Conservation (phyloP, 164 flowering plant genomes). For the Paratinospora sagittata region DNA sequence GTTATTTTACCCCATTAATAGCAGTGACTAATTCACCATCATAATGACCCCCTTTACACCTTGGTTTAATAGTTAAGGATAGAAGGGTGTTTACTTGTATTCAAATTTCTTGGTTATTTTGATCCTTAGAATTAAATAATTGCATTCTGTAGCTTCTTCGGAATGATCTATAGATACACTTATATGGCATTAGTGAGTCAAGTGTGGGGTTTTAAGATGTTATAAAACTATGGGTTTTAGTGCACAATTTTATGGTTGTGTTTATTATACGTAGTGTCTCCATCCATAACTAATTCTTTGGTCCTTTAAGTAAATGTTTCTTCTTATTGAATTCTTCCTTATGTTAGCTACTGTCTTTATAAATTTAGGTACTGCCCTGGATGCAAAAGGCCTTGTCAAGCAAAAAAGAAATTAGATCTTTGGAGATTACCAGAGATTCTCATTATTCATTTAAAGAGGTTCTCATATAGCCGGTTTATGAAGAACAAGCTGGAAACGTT, state of each 20-base stretch:
- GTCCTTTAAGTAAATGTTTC: neutral
- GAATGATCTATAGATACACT: neutral
- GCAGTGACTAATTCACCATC: too few species aligned
- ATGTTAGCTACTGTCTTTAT: neutral
- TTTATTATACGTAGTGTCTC: neutral
- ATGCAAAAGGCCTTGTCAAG: conserved; percentile 85
- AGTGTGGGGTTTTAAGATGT: neutral
- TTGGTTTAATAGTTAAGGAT: too few species aligned
- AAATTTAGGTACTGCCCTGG: conserved; percentile 73
- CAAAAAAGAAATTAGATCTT: conserved; percentile 88
- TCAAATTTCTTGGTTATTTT: neutral
- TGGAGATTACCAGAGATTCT: conserved; percentile 96
- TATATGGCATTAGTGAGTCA: neutral
- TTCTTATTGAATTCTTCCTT: neutral
- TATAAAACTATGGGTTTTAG: too few species aligned
- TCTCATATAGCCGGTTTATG: conserved; percentile 67
- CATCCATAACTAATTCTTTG: neutral
- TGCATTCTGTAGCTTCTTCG: neutral
- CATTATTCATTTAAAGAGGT: conserved; percentile 88
- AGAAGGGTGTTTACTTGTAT: neutral
- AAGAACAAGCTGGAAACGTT: conserved; percentile 89
- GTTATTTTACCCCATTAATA: neutral
- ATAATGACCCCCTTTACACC: too few species aligned
- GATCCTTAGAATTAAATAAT: neutral
- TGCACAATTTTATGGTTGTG: too few species aligned